Percentiles rank a stretch among this genome's conserved stretches.
phyloP scores from a whole-genome alignment of 805 yeast genomes.

The Saccharomycopsis synnaedendra region DNA sequence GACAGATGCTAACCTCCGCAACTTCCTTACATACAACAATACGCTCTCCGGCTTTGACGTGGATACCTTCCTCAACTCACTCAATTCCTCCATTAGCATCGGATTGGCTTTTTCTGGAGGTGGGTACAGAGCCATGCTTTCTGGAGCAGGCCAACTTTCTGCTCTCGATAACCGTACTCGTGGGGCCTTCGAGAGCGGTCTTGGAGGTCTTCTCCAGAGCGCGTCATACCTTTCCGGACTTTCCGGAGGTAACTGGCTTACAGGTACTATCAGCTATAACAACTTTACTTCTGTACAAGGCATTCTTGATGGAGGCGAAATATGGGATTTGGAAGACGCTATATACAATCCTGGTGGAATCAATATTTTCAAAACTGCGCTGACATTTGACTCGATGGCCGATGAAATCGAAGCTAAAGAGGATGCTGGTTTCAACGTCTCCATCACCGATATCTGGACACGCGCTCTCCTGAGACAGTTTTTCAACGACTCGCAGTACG shows the following conservation, averaged over 20 bases:
- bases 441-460: slow-evolving; percentile 74
- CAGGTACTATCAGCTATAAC: slow-evolving; percentile 57
- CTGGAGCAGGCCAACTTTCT: slow-evolving; percentile 74
- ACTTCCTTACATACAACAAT: slow-evolving; percentile 31
- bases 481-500: slow-evolving; percentile 48
- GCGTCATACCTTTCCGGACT: slow-evolving; percentile 65
- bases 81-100: slow-evolving; percentile 26
- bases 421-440: slow-evolving; percentile 55
- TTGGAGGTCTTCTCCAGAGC: slow-evolving; percentile 67
- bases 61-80: slow-evolving; percentile 21
- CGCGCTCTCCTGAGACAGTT: slow-evolving; percentile 63
- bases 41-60: slow-evolving; percentile 24
- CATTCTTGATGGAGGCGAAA: slow-evolving; percentile 33
- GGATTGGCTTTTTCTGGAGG: slow-evolving; percentile 73
- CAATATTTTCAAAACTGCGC: slow-evolving; percentile 32
- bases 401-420: slow-evolving; percentile 41
- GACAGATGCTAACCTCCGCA: slow-evolving; percentile 34
- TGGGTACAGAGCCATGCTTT: slow-evolving; percentile 81
- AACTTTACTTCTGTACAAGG: slow-evolving; percentile 63
- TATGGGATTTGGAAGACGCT: slow-evolving; percentile 61
- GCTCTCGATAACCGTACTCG: slow-evolving; percentile 68
- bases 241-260: slow-evolving; percentile 80
- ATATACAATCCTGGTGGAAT: slow-evolving; percentile 57
- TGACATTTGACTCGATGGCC: slow-evolving; percentile 40
- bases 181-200: slow-evolving; percentile 39